phyloP scores from a whole-genome alignment of 345 rosid species.

The Populus euphratica region DNA sequence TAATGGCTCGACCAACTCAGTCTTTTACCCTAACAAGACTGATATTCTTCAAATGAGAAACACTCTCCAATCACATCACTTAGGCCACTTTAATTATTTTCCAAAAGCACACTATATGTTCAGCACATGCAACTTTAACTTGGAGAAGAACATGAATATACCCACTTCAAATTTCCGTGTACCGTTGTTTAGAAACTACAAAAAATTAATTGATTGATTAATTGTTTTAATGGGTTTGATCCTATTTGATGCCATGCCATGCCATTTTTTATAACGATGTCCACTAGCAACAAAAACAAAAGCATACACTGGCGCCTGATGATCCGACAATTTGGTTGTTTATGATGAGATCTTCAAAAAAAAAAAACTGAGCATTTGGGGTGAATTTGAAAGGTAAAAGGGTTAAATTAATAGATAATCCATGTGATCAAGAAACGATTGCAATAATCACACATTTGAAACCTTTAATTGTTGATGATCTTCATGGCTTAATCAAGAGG shows the following conservation, averaged over 20 bases:
- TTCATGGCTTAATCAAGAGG: constrained; percentile 12
- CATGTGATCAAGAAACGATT: constrained; percentile 19
- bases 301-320: constrained; percentile 8
- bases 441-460: constrained; percentile 16
- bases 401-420: constrained; percentile 10
- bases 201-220: no score
- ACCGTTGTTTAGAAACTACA: background rate
- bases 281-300: constrained; percentile 5
- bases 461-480: constrained; percentile 13
- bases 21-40: background rate
- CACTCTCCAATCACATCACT: background rate
- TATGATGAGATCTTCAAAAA: constrained; percentile 12
- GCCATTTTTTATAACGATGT: background rate
- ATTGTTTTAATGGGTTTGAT: no score
- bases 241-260: no score
- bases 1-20: background rate
- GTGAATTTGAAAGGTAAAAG: constrained; percentile 25
- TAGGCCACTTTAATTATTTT: background rate
- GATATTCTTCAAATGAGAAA: background rate
- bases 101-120: background rate
- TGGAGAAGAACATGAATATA: background rate
- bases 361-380: constrained; percentile 16
- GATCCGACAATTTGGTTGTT: constrained; percentile 18
- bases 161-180: background rate
- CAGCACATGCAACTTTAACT: no score